These are phyloP conservation scores for Xerocomus potaroensis DNA, from an alignment of 768 basidiomycete genomes.

Conservation along the genomic window DNA sequence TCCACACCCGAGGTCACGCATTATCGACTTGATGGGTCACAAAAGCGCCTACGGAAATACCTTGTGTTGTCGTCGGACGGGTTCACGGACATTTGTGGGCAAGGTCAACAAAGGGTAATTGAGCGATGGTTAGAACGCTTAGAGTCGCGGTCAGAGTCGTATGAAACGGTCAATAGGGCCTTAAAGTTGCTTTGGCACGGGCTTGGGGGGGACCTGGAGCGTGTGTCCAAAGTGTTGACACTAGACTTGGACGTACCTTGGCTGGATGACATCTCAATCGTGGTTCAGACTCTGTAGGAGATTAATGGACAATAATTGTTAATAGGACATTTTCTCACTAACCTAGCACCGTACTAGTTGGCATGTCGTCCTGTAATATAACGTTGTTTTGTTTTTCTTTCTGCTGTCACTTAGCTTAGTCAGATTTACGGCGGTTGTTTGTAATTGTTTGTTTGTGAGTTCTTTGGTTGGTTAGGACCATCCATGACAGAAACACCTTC, in stretches of 20 bases:
- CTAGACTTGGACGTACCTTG: constrained; percentile 61
- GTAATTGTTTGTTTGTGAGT: neutral
- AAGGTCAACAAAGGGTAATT: constrained; percentile 44
- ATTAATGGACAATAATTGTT: neutral
- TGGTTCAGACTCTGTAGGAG: constrained; percentile 52
- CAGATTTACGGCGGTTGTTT: neutral
- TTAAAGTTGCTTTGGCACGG: constrained; percentile 52
- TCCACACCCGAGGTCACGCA: constrained; percentile 61
- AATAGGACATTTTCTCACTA: constrained; percentile 1
- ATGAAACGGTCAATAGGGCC: constrained; percentile 44
- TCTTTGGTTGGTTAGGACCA: constrained; percentile 3
- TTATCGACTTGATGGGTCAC: constrained; percentile 38
- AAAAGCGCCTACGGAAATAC: constrained; percentile 38
- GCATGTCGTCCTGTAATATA: no score
- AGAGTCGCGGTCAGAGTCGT: constrained; percentile 24
- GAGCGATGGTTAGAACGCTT: constrained; percentile 49
- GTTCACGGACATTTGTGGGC: constrained; percentile 56
- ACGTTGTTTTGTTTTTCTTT: neutral
- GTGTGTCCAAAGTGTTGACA: constrained; percentile 56
- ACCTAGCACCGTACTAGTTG: constrained; percentile 6
- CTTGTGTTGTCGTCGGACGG: constrained; percentile 66
- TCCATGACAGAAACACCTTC: neutral
- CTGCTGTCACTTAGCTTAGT: neutral
- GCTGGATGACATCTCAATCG: constrained; percentile 66
- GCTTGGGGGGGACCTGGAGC: constrained; percentile 51